Evolutionary conservation across 306 rosid species (phyloP), one percentile per base, ranked within the genome.

Genomic region (Senna tora): DNA sequence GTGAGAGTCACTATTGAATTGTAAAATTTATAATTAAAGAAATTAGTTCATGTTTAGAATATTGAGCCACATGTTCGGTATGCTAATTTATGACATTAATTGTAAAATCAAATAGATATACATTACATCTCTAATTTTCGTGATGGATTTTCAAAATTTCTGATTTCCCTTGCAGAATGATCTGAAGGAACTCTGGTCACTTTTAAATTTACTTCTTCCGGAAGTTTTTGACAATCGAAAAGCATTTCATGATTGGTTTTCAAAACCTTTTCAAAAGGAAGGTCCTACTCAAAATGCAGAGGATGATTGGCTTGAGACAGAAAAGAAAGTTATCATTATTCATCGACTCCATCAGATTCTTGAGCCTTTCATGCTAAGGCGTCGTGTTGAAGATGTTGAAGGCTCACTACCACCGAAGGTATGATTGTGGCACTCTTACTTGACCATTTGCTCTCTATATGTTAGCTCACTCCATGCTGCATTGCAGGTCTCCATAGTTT

Each of bases 311-410:
- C 90, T 94, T 77, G 98, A 94, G 90, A 94, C 98, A 9, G 98
- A 94, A 68, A 94, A 94, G 74, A 94, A 94, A 77, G 96, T 94
- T 39, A 94, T 94, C 83, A 87, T 89, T 39, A 94, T 94, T 74
- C 97, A 94, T 66, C 90, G 98, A n/a, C 97, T 94, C 75, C 98
- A 94, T 84, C 97, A 94, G 82, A 94, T 94, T 86, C 92, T 94
- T 47, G 98, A 94, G 84, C 98, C 98, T 72, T 94, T 94, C 82
- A 94, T 94, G 98, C 96, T 94, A 20, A 85, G 98, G 83, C 97
- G 98, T 21, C 98, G 98, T 34, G 98, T 94, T 71, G 97, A 94
- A 81, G 98, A 94, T 46, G 98, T 94, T 42, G 98, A 94, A 89
- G 98, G 98, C 74, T 92, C 98, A 41, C 88, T 93, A 71, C 98